Conservation (phyloP, 202 grass and related monocot species). For the Musa balbisiana region DNA sequence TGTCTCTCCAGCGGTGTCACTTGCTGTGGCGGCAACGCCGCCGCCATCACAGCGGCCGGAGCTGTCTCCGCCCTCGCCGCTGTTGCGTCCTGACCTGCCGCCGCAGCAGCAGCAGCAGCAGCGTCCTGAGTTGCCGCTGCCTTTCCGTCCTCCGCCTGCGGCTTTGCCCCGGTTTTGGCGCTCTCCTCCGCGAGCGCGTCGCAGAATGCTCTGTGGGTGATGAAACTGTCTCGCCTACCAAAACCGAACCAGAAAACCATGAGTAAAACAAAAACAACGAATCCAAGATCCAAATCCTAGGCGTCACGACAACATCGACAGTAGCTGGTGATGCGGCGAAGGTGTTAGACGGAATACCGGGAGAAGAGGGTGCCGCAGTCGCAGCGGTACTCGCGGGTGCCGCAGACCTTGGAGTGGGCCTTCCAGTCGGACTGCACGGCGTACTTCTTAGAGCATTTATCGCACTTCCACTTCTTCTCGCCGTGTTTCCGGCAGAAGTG, state of each 20-base stretch:
- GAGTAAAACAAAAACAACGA: not conserved
- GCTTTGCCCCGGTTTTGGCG: constrained; percentile 38
- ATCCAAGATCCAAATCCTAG: not conserved
- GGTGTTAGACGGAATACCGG: constrained; percentile 25
- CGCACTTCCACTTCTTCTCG: constrained; percentile 99
- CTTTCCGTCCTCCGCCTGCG: constrained; percentile 19
- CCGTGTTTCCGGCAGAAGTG: constrained; percentile 99
- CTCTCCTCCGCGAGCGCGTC: constrained; percentile 93
- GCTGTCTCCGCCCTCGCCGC: constrained; percentile 14
- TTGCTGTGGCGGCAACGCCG: not conserved
- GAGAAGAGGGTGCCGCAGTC: constrained; percentile 98
- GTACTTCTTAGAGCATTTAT: constrained; percentile 97
- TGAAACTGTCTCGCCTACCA: constrained; percentile 94
- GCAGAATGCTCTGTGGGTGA: constrained; percentile 98
- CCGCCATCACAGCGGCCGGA: not conserved
- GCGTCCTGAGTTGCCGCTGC: not conserved
- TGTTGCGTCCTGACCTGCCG: constrained; percentile 4
- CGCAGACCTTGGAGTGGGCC: constrained; percentile 91
- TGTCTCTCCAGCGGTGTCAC: not conserved
- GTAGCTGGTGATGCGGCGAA: too few relatives aligned
- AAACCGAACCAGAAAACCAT: not conserved
- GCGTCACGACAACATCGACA: not conserved
- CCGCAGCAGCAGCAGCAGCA: too few relatives aligned
- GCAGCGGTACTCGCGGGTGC: constrained; percentile 92
- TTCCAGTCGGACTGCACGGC: constrained; percentile 99